Evolutionary conservation across 2,329 filamentous ascomycete species (phyloP).

Genomic region (Pseudogymnoascus sp.): DNA sequence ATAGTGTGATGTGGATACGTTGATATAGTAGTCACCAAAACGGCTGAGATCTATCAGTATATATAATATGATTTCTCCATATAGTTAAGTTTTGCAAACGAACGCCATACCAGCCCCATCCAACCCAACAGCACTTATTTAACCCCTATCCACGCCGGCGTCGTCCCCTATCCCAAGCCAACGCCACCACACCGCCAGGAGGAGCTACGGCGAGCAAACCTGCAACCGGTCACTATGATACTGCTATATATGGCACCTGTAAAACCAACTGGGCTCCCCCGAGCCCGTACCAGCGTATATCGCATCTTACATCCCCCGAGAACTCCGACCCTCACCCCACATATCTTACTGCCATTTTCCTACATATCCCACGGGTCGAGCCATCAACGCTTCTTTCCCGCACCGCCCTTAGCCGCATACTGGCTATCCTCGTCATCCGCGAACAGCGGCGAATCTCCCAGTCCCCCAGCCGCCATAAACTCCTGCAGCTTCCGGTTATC

Average conservation of each 20-base stretch:
- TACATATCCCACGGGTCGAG: neutral
- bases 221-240: neutral
- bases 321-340: neutral
- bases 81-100: slow-evolving; percentile 1
- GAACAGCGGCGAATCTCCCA: slow-evolving; percentile 74
- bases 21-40: no score
- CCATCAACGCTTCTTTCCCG: neutral
- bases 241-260: slow-evolving; percentile 2
- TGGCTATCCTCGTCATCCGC: slow-evolving; percentile 51
- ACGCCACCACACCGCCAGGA: slow-evolving; percentile 1
- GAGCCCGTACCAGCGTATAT: slow-evolving; percentile 4
- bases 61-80: neutral
- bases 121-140: neutral
- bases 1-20: no score
- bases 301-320: neutral
- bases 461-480: slow-evolving; percentile 79
- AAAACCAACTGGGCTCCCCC: neutral
- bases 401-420: slow-evolving; percentile 29
- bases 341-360: neutral
- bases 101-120: neutral
- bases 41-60: neutral
- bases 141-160: neutral
- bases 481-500: slow-evolving; percentile 61
- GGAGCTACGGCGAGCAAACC: neutral
- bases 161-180: neutral